Evolutionary conservation across 768 basidiomycete species (phyloP), one percentile per base, ranked within the genome.

Genomic region (Rhodosporidiobolus odoratus): DNA sequence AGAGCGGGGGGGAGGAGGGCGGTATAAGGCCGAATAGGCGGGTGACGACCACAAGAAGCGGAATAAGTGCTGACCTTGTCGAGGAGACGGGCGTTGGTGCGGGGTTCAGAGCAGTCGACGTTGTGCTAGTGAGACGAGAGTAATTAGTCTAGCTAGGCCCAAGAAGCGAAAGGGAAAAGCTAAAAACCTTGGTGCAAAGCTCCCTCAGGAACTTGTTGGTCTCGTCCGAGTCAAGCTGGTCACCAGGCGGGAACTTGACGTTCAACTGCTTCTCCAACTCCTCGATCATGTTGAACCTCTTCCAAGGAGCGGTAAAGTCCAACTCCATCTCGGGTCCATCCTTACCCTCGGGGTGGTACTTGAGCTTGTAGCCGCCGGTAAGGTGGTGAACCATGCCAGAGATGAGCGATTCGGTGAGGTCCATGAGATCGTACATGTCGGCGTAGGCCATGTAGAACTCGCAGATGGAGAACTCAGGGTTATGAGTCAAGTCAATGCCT

Each of bases 361-460:
- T 84, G 69, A 98, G 78, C 77, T 85, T 88, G 52, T 91, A 92
- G 27, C 92, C 92, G 48, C 87, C 86, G 0, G 87, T 94, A 65
- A 98, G 79, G 77, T 84, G 85, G 85, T 88, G 90, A 78, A 98
- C 95, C 81, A 99, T 81, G 13, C 93, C 91, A 77, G 93, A 90
- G 25, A 98, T 79, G 82, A 99, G 84, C 52, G 82, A 81, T 81
- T 99, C 96, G 23, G 96, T 99, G 66, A 98, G 84, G 50, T 97
- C 96, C 95, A 99, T 97, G 67, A 98, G 68, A 78, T 98, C 96
- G 82, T 91, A 89, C 93, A 95, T 94, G 80, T 98, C 96, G 68
- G 96, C 96, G 76, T 97, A 98, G 38, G 96, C 95, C 95, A 99
- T 98, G 79, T 98, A 99, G 82, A 99, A 98, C 82, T 99, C 95